Base-by-base conservation (phyloP, 2,329 filamentous ascomycete species). In the Stenocarpella maydis region DNA sequence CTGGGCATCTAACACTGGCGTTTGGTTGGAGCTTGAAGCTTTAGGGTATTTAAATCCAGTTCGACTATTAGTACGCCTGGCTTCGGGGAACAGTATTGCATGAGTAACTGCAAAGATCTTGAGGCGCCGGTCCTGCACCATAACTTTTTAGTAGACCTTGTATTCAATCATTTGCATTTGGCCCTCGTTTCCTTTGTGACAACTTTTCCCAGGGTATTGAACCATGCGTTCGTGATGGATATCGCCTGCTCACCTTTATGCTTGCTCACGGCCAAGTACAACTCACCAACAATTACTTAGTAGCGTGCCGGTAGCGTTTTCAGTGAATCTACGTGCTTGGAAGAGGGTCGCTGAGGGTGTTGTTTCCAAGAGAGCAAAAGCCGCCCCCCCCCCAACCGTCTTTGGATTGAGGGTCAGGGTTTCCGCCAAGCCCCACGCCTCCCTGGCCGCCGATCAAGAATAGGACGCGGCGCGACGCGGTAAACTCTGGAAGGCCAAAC, bases 1-100 rank as follows among this genome's bases (percentile, higher is more conserved):
- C 28, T 26, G 14, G 15, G 28, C 28, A 50, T 52, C 45, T 49
- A 26, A 43, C 60, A 49, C 43, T 26, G 68, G 68, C 68, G 68
- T 69, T 68, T 61, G 43, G 47, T 68, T 61, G 34, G 47, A 63
- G 50, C 37, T 54, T 19, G 17, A 53, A 54, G 39, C 53, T 61
- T 39, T 12, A 8, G 12, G 34, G 34, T 9, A 8, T 12, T 12
- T 19, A 37, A 45, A 24, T 52, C 53, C 49, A 52, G 47, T 53
- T 49, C 47, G 28, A 50, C 67, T 45, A 15, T n/a, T 52, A 50
- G 26, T 50, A 28, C 26, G 26, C 52, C 43, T 15, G 58, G 31
- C 14, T 63, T 19, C 28, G 2, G 9, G 43, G 17, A 63, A 63
- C 28, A 41, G 47, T n/a, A 49, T 39, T 39, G 43, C 52, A 54